Evolutionary conservation across 225 moss, liverwort and hornwort genomes (phyloP), one percentile per base, ranked within the genome.

Genomic region (Rhytidiadelphus loreus): DNA sequence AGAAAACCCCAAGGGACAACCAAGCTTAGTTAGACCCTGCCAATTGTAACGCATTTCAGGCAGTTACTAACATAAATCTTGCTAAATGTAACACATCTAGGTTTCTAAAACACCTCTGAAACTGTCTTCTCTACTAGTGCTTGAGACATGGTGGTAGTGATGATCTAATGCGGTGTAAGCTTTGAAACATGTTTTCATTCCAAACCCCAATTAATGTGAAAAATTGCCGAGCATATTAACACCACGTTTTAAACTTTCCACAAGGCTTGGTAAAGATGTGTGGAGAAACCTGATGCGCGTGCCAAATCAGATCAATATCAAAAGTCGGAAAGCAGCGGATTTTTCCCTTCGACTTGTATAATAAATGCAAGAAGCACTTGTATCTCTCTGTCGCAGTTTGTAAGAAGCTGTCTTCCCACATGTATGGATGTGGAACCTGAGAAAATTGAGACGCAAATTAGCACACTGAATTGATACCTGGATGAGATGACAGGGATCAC

Each of bases 291-390:
- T 95, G 96, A 92, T 97, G 96, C 44, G 94, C 90, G 79, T 93
- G 96, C 96, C 96, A 97, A 86, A 97, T 95, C 62, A 97, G 89
- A 88, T 94, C 93, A 83, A 97, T 96, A 89, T 97, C 96, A 88
- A 92, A 96, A 69, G 96, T 97, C 28, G 95, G 95, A 86, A 97
- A 91, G 73, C 93, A 96, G 41, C 92, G 82, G 59, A 94, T 90
- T 65, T 87, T 93, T n/a, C 93, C 95, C 77, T 95, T 86, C 11
- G 94, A 94, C 76, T 90, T 93, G 66, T 92, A 90, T 55, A 96
- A 55, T n/a, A 96, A 93, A 72, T 94, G 96, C 86, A 97, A 90
- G 93, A 96, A 96, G 52, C 94, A 95, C 90, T 96, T 97, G 87
- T 97, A 97, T 65, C 96, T 92, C 87, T 93, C 93, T 43, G 87